A percentile compares a stretch with the other conserved stretches of the same genome.
These are phyloP conservation scores for Epicoccum sorghinum DNA, from an alignment of 2,329 filamentous ascomycete genomes.

Conservation along the genomic window DNA sequence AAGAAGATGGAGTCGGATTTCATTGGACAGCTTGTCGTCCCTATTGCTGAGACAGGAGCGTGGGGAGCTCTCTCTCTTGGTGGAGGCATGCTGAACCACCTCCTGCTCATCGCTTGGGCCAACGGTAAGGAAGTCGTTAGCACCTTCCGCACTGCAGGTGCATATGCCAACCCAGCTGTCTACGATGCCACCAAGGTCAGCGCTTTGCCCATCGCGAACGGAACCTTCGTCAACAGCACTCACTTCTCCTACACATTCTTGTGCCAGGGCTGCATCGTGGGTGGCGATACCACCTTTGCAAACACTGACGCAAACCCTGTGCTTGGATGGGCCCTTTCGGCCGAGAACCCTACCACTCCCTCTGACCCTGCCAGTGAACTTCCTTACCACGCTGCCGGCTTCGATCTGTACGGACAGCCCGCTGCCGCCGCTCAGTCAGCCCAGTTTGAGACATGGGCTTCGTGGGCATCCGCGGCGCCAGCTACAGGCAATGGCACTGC, in stretches of 20 bases:
- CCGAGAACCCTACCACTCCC: slow-evolving; percentile 22
- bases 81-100: slow-evolving; percentile 55
- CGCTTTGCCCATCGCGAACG: slow-evolving; percentile 56
- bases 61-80: slow-evolving; percentile 59
- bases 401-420: slow-evolving; percentile 26
- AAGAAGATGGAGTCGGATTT: slow-evolving; percentile 16
- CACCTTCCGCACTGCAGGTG: slow-evolving; percentile 53
- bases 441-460: slow-evolving; percentile 31
- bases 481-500: slow-evolving; percentile 4
- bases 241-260: slow-evolving; percentile 62
- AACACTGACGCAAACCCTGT: slow-evolving; percentile 23
- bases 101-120: slow-evolving; percentile 59
- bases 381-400: slow-evolving; percentile 25
- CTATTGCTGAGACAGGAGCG: slow-evolving; percentile 12
- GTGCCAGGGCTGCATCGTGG: slow-evolving; percentile 48
- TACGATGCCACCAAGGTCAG: slow-evolving; percentile 50
- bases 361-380: slow-evolving; percentile 18
- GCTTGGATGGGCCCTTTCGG: slow-evolving; percentile 34
- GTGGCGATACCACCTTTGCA: slow-evolving; percentile 38
- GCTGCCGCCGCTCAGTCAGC: slow-evolving; percentile 26
- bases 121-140: slow-evolving; percentile 54
- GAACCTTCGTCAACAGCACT: slow-evolving; percentile 60
- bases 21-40: slow-evolving; percentile 21
- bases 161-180: slow-evolving; percentile 56
- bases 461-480: slow-evolving; percentile 16